Evolutionary conservation across 2,329 filamentous ascomycete species (phyloP), one percentile per base, ranked within the genome.

Genomic region (Colletotrichum lini): DNA sequence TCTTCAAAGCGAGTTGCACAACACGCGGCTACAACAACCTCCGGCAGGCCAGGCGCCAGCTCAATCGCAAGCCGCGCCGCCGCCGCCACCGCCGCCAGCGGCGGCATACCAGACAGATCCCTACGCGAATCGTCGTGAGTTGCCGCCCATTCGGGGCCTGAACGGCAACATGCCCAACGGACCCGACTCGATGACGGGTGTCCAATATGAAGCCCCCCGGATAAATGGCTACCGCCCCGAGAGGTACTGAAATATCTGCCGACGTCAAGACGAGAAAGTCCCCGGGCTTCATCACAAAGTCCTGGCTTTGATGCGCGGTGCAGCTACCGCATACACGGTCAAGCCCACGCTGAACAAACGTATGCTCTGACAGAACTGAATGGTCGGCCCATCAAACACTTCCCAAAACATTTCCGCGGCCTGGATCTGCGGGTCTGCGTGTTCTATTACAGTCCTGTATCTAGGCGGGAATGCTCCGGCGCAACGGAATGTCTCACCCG

Each of bases 111-210:
- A 79, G 15, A 62, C 74, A 23, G 79, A 80, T 42, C 76, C 76
- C 3, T 82, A 82, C 63, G 73, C 74, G 2, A 73, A 78, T 12
- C 83, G 87, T 23, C 84, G 85, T 16, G 86, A 90, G 75, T 80
- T 91, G 40, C 89, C 89, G 15, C 89, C 89, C 2, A 82, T 91
- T 45, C 84, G 89, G 13, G 84, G 86, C 18, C 79, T 90, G 18
- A 86, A 84, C 75, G 82, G 82, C 61, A 80, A 79, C 67, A 77
- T 86, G 10, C 77, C 81, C 6, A 82, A 79, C 40, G 80, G 79
- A 0, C 86, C 89, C 1, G 90, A 92, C 26, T 88, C 88, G 1
- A 92, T 92, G 90, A 90, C 88, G 1, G 90, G 90, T 2, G 89
- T 92, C 7, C 90, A 91, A 76, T 92, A 92, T 62, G 88, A 90